Evolutionary conservation across 345 rosid species (phyloP).

Genomic region (Eucalyptus marginata): DNA sequence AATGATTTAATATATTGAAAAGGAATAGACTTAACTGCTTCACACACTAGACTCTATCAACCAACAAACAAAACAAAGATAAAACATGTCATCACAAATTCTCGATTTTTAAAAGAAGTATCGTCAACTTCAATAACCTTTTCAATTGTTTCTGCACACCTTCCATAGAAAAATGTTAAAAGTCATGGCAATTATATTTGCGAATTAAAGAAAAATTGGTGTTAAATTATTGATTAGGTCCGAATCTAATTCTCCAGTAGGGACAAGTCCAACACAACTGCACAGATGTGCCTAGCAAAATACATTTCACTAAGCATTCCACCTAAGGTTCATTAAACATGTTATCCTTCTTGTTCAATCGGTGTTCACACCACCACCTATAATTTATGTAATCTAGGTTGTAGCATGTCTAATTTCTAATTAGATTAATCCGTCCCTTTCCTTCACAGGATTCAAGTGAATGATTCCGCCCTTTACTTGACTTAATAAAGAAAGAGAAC

Average conservation of each 20-base stretch:
- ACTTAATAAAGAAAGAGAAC: background rate
- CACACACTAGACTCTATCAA: background rate
- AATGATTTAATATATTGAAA: background rate
- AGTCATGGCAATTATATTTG: background rate
- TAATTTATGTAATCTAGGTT: background rate
- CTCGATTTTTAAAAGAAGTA: background rate
- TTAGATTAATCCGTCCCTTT: background rate
- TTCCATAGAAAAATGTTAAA: background rate
- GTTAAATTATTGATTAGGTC: background rate
- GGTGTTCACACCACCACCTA: background rate
- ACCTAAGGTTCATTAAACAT: background rate
- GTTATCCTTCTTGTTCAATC: background rate
- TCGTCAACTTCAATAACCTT: background rate
- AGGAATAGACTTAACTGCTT: background rate
- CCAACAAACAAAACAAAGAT: too few relatives aligned
- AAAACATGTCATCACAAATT: background rate
- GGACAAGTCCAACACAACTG: background rate
- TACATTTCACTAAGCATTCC: background rate
- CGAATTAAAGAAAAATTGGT: background rate
- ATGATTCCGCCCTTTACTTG: background rate
- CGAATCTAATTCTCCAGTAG: background rate
- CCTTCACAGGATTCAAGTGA: background rate
- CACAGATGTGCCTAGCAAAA: background rate
- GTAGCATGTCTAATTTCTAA: background rate
- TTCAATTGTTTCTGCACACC: background rate